Evolutionary conservation across 305 asterid genomes (phyloP).

Genomic region (Striga hermonthica): DNA sequence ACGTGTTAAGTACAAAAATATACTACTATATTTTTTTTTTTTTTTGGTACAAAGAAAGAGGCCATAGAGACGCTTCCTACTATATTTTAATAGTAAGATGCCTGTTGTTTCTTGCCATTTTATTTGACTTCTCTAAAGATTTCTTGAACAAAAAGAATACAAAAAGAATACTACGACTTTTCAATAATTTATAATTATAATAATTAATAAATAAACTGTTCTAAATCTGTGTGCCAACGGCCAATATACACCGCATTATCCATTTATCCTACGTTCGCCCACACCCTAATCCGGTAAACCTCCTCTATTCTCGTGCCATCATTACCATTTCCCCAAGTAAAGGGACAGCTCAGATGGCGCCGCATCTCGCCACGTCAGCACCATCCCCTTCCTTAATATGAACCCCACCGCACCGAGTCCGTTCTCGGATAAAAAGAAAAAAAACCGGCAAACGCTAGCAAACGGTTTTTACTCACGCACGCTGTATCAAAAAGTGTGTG

Average conservation of each 20-base stretch:
- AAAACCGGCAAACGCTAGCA: constrained; percentile 21
- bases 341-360: constrained; percentile 9
- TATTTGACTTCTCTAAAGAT: neutral
- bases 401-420: constrained; percentile 31
- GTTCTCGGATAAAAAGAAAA: neutral
- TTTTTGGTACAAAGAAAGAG: too few species aligned
- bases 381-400: constrained; percentile 15
- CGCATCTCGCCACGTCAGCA: constrained; percentile 26
- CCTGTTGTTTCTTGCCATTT: too few species aligned
- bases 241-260: neutral
- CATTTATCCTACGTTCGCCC: neutral
- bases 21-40: too few species aligned
- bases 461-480: constrained; percentile 29
- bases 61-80: too few species aligned
- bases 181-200: neutral
- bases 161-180: neutral
- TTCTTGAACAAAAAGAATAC: neutral
- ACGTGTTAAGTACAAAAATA: too few species aligned
- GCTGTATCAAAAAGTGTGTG: neutral
- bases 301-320: constrained; percentile 32
- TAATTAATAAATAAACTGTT: constrained; percentile 9
- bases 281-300: neutral
- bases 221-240: constrained; percentile 31
- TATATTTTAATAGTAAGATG: too few species aligned
- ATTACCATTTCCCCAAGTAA: neutral